Evolutionary conservation across 225 moss, liverwort and hornwort genomes (phyloP).

Genomic region (Climacium dendroides): DNA sequence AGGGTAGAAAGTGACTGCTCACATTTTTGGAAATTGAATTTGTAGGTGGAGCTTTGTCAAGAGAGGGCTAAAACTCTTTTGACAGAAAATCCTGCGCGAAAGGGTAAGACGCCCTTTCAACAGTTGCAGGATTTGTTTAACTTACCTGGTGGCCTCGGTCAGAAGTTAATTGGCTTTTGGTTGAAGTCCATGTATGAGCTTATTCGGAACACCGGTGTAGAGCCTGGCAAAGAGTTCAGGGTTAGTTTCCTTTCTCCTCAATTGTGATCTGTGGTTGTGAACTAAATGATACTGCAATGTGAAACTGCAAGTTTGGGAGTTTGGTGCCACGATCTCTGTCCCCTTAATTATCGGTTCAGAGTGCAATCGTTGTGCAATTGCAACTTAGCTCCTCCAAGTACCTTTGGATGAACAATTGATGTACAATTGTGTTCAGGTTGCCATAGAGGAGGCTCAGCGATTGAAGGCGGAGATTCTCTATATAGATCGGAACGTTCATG

Average conservation of each 20-base stretch:
- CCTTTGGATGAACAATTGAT: not conserved
- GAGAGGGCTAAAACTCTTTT: conserved; percentile 52
- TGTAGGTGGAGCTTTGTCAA: conserved; percentile 48
- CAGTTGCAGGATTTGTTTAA: conserved; percentile 48
- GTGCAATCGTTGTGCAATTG: not conserved
- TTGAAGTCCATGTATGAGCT: conserved; percentile 80
- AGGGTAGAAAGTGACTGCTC: not conserved
- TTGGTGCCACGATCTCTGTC: not conserved
- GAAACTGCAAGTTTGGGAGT: not conserved
- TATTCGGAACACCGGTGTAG: conserved; percentile 85
- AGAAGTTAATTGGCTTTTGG: conserved; percentile 67
- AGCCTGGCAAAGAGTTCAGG: conserved; percentile 98
- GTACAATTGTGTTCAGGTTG: conserved; percentile 46
- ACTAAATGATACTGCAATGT: not conserved
- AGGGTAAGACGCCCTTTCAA: conserved; percentile 37
- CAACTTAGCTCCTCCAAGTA: not conserved
- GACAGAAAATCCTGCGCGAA: conserved; percentile 30
- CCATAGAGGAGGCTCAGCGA: conserved; percentile 69
- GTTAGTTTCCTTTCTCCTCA: conserved; percentile 23
- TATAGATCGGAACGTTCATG: conserved; percentile 79
- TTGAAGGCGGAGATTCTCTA: conserved; percentile 52
- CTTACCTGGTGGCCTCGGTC: conserved; percentile 69
- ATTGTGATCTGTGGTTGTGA: not conserved
- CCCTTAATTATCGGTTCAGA: not conserved
- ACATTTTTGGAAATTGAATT: not conserved